A percentile compares a stretch with the other conserved stretches of the same genome.
phyloP scores from a whole-genome alignment of 2,329 filamentous ascomycete species.

The Sporothrix pseudoabietina region DNA sequence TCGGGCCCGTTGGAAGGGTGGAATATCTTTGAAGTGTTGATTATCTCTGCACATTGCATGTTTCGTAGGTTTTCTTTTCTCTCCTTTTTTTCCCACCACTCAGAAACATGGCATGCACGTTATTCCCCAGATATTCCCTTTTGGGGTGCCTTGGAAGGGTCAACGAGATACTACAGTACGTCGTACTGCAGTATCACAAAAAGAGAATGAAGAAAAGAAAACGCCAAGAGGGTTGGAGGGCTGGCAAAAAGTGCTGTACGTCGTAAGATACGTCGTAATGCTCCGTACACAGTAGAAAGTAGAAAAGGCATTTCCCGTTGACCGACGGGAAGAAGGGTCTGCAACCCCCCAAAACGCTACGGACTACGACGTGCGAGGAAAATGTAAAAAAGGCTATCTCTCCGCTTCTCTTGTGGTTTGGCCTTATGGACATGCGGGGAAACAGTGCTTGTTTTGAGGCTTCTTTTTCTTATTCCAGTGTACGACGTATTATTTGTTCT shows the following conservation, averaged over 20 bases:
- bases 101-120: not conserved
- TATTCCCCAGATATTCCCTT: not conserved
- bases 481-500: not conserved
- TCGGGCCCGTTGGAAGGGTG: not conserved
- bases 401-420: not conserved
- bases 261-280: no score
- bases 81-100: not conserved
- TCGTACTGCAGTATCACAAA: constrained; percentile 13
- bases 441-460: not conserved
- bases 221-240: not conserved
- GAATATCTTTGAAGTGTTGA: not conserved
- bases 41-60: not conserved
- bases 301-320: constrained; percentile 2
- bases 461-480: not conserved
- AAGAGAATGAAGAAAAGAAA: constrained; percentile 17
- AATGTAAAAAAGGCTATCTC: not conserved
- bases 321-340: constrained; percentile 14
- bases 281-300: not conserved
- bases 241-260: not conserved
- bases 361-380: constrained; percentile 5
- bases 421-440: not conserved
- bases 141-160: not conserved
- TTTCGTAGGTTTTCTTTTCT: not conserved
- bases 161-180: not conserved
- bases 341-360: not conserved